Evolutionary conservation across 306 rosid species (phyloP).

Genomic region (Cicer bijugum): DNA sequence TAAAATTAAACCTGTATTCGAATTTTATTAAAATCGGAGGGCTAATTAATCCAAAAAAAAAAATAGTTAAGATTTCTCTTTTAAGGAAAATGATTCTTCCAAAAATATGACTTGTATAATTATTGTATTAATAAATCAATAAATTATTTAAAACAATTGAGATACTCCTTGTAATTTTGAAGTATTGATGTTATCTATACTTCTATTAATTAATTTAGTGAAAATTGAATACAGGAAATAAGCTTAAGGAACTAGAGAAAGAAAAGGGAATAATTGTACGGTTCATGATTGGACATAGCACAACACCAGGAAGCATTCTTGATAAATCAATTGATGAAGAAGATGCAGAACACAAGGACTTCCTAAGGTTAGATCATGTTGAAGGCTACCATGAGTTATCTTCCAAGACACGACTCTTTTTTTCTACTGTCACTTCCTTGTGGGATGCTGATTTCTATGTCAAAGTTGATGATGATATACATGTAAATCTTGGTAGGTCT

Average conservation of each 20-base stretch:
- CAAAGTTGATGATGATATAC: slow-evolving; percentile 90
- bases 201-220: no score
- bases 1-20: no score
- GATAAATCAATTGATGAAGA: slow-evolving; percentile 80
- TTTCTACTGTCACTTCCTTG: slow-evolving; percentile 66
- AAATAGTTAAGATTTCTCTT: no score
- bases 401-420: slow-evolving; percentile 79
- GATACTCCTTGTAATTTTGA: no score
- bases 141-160: no score
- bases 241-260: slow-evolving; percentile 64
- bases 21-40: no score
- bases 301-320: slow-evolving; percentile 61
- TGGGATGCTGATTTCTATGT: slow-evolving; percentile 92
- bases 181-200: no score
- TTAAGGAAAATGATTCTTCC: no score
- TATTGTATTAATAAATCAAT: no score
- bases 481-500: slow-evolving; percentile 69
- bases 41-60: no score
- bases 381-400: slow-evolving; percentile 90
- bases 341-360: slow-evolving; percentile 71
- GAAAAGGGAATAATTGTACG: slow-evolving; percentile 86
- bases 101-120: no score
- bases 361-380: slow-evolving; percentile 71
- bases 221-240: slow-evolving; percentile 49
- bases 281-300: slow-evolving; percentile 85